These are phyloP conservation scores for Mercurialis annua DNA, from an alignment of 345 rosid genomes.

Conservation along the genomic window DNA sequence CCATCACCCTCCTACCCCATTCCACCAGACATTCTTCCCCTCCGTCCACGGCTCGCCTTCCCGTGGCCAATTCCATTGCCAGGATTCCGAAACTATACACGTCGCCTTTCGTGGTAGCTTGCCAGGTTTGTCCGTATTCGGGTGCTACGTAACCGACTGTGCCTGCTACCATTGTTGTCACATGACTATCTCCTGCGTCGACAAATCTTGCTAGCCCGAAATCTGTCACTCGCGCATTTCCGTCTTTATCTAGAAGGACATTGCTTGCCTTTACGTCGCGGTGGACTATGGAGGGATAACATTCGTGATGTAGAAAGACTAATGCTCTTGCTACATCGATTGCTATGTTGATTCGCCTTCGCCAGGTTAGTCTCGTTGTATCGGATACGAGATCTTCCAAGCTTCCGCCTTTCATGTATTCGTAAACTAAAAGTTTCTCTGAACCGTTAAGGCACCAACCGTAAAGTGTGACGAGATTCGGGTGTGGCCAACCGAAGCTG, in stretches of 20 bases:
- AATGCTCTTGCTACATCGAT: constrained; percentile 69
- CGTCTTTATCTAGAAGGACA: constrained; percentile 64
- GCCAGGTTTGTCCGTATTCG: constrained; percentile 92
- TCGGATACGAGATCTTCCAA: constrained; percentile 77
- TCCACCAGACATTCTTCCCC: constrained; percentile 92
- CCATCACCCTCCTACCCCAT: constrained; percentile 71
- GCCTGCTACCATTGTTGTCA: constrained; percentile 88
- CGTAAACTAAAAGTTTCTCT: constrained; percentile 76
- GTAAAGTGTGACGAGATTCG: constrained; percentile 77
- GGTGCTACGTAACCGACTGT: constrained; percentile 95
- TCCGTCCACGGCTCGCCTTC: constrained; percentile 82
- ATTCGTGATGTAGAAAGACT: constrained; percentile 85
- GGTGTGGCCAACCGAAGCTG: constrained; percentile 87
- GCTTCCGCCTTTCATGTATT: constrained; percentile 89
- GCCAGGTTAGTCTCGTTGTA: constrained; percentile 55
- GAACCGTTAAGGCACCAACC: constrained; percentile 87
- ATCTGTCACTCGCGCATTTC: constrained; percentile 78
- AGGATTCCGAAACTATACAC: constrained; percentile 89
- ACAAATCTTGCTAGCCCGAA: constrained; percentile 86
- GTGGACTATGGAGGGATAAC: constrained; percentile 82
- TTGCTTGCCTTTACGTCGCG: constrained; percentile 96
- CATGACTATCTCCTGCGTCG: constrained; percentile 71
- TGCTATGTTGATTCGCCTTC: constrained; percentile 54
- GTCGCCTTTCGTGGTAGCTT: constrained; percentile 89
- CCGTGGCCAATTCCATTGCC: constrained; percentile 84